Evolutionary conservation across 768 basidiomycete genomes (phyloP), one percentile per base, ranked within the genome.

Genomic region (Macrolepiota albuminosa): DNA sequence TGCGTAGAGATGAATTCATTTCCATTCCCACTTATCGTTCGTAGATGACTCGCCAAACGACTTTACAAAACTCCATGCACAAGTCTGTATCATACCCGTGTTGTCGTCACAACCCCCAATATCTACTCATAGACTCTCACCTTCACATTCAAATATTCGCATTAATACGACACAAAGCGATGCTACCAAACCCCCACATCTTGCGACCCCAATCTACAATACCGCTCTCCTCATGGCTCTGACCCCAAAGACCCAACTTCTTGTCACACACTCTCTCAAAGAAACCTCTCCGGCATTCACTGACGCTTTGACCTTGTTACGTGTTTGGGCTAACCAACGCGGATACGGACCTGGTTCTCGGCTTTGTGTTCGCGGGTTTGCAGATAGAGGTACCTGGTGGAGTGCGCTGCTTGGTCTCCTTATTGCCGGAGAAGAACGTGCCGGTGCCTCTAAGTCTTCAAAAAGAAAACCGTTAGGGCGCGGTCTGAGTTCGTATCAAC

Each of bases 281-380:
- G 76, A 88, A 45, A 75, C 81, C 11, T 73, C 83, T 10, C 80
- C 88, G 0, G 80, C 86, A 0, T 94, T 92, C 70, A 70, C 73
- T 1, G 88, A 95, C 54, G 92, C 92, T 0, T 70, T 93, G 9
- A 79, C 88, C 0, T 78, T 98, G 1, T 82, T 98, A 16, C 83
- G 93, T 10, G 82, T 95, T 16, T 99, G 97, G 97, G 92, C 91
- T 1, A 85, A 87, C 53, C 89, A 95, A 65, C 80, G 95, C 45
- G 93, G 93, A 0, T 94, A 88, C 64, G 80, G 84, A 2, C 78
- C 81, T 61, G 84, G 87, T 11, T 70, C 73, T 4, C 72, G 77
- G 45, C 67, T 83, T 61, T 87, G 84, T 65, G 76, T 91, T 4
- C 76, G 80, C 16, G 91, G 91, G 16, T 95, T 88, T 67, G 89